phyloP scores from a whole-genome alignment of 2,329 filamentous ascomycete species.

The Juglanconis juglandina region DNA sequence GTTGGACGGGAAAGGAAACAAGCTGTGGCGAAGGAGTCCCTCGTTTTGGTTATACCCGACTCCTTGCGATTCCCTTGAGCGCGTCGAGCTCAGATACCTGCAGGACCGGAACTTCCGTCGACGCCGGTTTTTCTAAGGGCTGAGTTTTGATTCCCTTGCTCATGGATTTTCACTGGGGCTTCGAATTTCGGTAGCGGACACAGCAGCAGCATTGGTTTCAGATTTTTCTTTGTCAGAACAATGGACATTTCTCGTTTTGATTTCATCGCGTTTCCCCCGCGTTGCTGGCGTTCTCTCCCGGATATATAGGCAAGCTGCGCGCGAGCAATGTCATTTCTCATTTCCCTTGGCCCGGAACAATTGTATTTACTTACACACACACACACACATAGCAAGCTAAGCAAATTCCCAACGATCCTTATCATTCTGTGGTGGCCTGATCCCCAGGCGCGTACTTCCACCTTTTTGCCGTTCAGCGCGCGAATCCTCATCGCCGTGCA shows the following conservation, averaged over 20 bases:
- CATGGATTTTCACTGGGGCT: not conserved
- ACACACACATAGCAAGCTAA: conserved; percentile 3
- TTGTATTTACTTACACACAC: not conserved
- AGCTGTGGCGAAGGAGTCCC: not conserved
- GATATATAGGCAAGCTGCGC: not conserved
- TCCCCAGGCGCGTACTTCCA: not conserved
- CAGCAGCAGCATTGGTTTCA: not conserved
- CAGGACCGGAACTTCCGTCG: not conserved
- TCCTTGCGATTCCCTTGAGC: not conserved
- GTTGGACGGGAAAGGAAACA: not conserved
- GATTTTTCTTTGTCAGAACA: not conserved
- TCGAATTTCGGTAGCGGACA: not conserved
- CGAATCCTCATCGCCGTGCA: conserved; percentile 13
- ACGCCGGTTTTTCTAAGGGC: not conserved
- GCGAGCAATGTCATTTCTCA: not conserved
- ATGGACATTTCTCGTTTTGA: not conserved
- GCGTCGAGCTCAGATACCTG: not conserved
- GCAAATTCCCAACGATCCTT: conserved; percentile 5
- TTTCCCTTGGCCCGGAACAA: not conserved
- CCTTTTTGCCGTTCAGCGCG: not conserved
- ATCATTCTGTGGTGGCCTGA: conserved; percentile 5
- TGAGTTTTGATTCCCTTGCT: not conserved
- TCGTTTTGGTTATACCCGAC: conserved; percentile 16
- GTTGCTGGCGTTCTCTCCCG: not conserved
- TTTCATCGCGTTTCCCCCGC: not conserved